phyloP scores from a whole-genome alignment of 1,139 yeast species.

The Candida tetrigidarum region DNA sequence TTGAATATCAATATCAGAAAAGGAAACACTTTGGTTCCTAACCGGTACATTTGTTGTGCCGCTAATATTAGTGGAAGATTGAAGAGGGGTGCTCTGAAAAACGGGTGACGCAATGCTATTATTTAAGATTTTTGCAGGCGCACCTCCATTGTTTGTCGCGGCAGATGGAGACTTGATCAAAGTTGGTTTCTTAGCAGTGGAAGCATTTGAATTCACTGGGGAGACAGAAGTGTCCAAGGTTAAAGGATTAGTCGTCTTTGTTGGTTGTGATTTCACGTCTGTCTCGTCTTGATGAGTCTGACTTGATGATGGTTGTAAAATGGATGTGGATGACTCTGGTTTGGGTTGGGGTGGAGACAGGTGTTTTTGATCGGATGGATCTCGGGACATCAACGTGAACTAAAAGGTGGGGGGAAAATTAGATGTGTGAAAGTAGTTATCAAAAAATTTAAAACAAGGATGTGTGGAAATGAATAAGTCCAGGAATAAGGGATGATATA shows the following conservation, averaged over 20 bases:
- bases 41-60: conserved; percentile 11
- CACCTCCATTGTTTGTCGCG: neutral
- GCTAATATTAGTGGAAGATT: conserved; percentile 8
- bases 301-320: conserved; percentile 2
- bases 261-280: neutral
- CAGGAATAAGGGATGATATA: too few species aligned
- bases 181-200: conserved; percentile 1
- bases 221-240: neutral
- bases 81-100: conserved; percentile 11
- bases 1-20: conserved; percentile 40
- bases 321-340: conserved; percentile 6
- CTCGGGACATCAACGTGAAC: conserved; percentile 3
- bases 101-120: conserved; percentile 3
- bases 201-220: neutral
- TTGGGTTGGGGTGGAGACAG: neutral
- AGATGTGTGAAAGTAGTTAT: too few species aligned
- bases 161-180: neutral
- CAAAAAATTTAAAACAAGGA: too few species aligned
- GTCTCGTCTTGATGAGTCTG: neutral
- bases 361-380: conserved; percentile 2
- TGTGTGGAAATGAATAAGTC: neutral
- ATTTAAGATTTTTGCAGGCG: conserved; percentile 7
- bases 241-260: neutral
- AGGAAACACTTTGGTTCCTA: conserved; percentile 37
- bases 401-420: neutral